Conservation (phyloP, 805 yeast genomes). For the Clavispora santaluciae region DNA sequence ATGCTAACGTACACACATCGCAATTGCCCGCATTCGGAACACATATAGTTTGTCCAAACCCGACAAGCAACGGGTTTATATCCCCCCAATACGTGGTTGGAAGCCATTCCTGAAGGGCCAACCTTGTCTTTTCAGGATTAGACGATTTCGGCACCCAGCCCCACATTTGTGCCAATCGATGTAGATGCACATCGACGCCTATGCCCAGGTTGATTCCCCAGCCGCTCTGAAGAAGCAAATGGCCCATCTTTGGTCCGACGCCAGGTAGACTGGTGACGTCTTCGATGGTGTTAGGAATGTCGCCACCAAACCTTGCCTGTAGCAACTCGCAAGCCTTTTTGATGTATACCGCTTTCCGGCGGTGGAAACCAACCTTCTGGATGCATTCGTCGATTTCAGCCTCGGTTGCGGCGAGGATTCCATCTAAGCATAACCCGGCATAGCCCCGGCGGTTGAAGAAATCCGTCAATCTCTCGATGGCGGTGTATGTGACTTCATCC, state of each 20-base stretch:
- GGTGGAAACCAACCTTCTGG: slow-evolving; percentile 83
- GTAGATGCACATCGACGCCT: slow-evolving; percentile 94
- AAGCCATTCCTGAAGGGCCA: slow-evolving; percentile 66
- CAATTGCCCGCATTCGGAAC: slow-evolving; percentile 67
- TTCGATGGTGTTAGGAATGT: slow-evolving; percentile 66
- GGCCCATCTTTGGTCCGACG: slow-evolving; percentile 95
- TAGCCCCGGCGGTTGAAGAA: slow-evolving; percentile 37
- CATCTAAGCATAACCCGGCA: slow-evolving; percentile 54
- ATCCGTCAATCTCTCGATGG: slow-evolving; percentile 57
- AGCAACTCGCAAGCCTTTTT: slow-evolving; percentile 56
- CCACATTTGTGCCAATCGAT: slow-evolving; percentile 75
- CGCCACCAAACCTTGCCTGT: slow-evolving; percentile 48
- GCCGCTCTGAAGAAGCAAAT: slow-evolving; percentile 70
- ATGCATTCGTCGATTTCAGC: slow-evolving; percentile 59
- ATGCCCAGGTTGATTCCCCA: slow-evolving; percentile 77
- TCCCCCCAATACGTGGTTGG: slow-evolving; percentile 75
- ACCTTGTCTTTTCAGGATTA: slow-evolving; percentile 74
- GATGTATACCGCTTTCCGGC: slow-evolving; percentile 68
- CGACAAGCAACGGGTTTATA: slow-evolving; percentile 81
- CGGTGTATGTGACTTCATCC: slow-evolving; percentile 77
- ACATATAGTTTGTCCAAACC: slow-evolving; percentile 90
- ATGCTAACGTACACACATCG: slow-evolving; percentile 59
- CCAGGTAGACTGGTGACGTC: slow-evolving; percentile 76
- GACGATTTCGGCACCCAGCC: slow-evolving; percentile 58
- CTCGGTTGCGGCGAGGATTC: slow-evolving; percentile 47